These are phyloP conservation scores for Striga asiatica DNA, from an alignment of 257 asterid species.

Conservation along the genomic window DNA sequence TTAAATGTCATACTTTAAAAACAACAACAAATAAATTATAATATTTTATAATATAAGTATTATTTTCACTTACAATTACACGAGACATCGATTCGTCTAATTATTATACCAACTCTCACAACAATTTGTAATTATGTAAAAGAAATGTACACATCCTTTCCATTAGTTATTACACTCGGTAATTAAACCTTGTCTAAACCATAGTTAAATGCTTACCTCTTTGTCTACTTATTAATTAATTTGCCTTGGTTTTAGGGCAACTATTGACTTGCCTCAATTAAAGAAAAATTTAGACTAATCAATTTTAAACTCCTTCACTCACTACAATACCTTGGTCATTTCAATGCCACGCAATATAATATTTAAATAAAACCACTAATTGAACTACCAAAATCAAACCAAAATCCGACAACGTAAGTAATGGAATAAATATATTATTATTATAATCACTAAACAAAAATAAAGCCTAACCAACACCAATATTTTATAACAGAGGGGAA, in stretches of 20 bases:
- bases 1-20: no score
- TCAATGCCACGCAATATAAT: slow-evolving; percentile 21
- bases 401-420: slow-evolving; percentile 33
- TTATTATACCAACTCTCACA: no score
- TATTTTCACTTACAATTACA: no score
- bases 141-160: no score
- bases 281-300: slow-evolving; percentile 20
- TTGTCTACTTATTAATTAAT: slow-evolving; percentile 7
- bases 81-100: no score
- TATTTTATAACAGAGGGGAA: slow-evolving; percentile 10
- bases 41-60: no score
- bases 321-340: slow-evolving; percentile 31
- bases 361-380: slow-evolving; percentile 21
- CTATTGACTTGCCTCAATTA: slow-evolving; percentile 38
- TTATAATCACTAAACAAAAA: slow-evolving; percentile 25
- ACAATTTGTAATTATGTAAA: no score
- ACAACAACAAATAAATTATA: no score
- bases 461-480: background rate
- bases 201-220: slow-evolving; percentile 10
- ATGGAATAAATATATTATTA: slow-evolving; percentile 51
- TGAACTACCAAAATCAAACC: slow-evolving; percentile 20
- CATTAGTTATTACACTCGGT: no score
- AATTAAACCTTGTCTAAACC: no score
- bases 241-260: slow-evolving; percentile 44
- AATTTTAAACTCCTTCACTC: slow-evolving; percentile 25